A percentile compares a stretch with the other conserved stretches of the same genome.
These are phyloP conservation scores for Geotrichum fermentans DNA, from an alignment of 1,139 yeast genomes.

Conservation along the genomic window DNA sequence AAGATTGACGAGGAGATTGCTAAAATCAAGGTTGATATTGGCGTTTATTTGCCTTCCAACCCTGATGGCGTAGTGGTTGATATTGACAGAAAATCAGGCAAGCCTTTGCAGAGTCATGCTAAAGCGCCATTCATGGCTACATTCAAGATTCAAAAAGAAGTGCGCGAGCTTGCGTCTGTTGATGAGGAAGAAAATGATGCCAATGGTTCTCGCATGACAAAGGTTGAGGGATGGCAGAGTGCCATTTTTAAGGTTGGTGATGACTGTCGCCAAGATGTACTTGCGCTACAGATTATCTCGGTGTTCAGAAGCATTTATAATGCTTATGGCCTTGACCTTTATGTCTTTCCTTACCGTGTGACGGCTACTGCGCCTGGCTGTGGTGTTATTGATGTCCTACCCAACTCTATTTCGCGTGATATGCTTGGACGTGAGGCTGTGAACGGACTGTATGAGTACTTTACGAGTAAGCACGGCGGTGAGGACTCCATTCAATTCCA, in stretches of 20 bases:
- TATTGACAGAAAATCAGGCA: constrained; percentile 86
- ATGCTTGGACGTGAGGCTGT: constrained; percentile 99
- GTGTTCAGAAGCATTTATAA: constrained; percentile 90
- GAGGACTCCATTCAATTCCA: constrained; percentile 88
- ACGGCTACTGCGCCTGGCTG: constrained; percentile 99
- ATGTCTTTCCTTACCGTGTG: constrained; percentile 88
- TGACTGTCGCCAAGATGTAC: constrained; percentile 96
- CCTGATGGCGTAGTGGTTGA: constrained; percentile 94
- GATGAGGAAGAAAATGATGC: constrained; percentile 16
- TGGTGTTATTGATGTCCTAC: constrained; percentile 96
- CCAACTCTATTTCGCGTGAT: constrained; percentile 91
- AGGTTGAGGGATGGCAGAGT: constrained; percentile 61
- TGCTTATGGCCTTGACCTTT: constrained; percentile 80
- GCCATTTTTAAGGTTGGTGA: constrained; percentile 99
- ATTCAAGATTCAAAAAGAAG: constrained; percentile 68
- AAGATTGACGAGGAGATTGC: constrained; percentile 97
- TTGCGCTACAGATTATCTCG: constrained; percentile 87
- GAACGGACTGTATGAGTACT: constrained; percentile 91
- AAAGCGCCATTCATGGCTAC: constrained; percentile 98
- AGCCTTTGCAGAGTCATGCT: constrained; percentile 97
- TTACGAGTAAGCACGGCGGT: constrained; percentile 87
- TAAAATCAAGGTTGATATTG: constrained; percentile 67
- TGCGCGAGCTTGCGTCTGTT: constrained; percentile 32
- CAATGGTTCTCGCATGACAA: constrained; percentile 21
- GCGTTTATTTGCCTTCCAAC: constrained; percentile 90